Evolutionary conservation across 352 stramenopile species (phyloP), one percentile per base, ranked within the genome.

Genomic region (Globisporangium nodosum): DNA sequence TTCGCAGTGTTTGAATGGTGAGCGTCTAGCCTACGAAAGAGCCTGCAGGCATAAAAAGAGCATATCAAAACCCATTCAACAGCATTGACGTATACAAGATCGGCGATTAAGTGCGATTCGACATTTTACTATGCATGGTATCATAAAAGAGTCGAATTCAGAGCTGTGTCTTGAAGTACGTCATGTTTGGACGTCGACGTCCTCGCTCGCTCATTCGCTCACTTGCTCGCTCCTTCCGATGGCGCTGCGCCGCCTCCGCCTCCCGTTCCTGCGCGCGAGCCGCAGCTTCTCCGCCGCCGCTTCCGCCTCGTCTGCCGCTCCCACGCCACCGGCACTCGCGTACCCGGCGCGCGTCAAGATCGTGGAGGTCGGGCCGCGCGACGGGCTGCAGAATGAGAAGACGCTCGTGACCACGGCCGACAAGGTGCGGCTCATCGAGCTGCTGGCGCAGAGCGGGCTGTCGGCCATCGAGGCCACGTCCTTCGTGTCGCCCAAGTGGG

Each of bases 401-500:
- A 76, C 70, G 18, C 47, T 88, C 24, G 79, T 99, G 30, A 79
- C 84, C 21, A 97, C 89, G 5, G 62, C 84, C 9, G 71, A 96
- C 58, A 99, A 99, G 68, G 76, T 99, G 15, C 69, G 83, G 57
- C 64, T 98, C 13, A 94, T 98, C 66, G 80, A 97, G 47, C 73
- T 87, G 65, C 78, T 99, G 47, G 92, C 86, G 48, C 68, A 91
- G 4, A 88, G 96, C 16, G 96, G 96, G 1, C 78, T 98, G 16
- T 71, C 65, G 5, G 79, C 76, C 4, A 96, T 99, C 56, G 96
- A 99, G 73, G 78, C 90, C 6, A 98, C 92, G 49, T 85, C 90
- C 13, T 99, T 99, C 62, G 96, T 99, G 15, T 98, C 94, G 8
- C 91, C 94, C 20, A 98, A 98, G 69, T 99, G 96, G 94, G 92